Percentiles rank a stretch among this genome's conserved stretches.
phyloP scores from a whole-genome alignment of 176 grass and related monocot species.

The Oryza longistaminata region DNA sequence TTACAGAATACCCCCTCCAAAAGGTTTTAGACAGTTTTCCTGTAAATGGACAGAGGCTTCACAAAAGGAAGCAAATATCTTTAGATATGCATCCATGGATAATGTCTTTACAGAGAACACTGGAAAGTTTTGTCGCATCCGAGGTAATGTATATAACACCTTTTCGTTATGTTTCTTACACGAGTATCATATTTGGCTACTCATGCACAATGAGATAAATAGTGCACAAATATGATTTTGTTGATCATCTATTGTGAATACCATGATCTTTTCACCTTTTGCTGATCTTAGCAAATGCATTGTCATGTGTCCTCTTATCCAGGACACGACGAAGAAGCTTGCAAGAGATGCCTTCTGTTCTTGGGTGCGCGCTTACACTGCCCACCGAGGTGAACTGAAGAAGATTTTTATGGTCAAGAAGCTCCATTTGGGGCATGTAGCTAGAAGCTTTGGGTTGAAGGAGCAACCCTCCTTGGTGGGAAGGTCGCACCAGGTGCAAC shows the following conservation, averaged over 20 bases:
- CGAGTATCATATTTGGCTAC: constrained; percentile 15
- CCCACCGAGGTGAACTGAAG: constrained; percentile 90
- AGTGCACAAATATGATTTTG: background rate
- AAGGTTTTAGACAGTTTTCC: constrained; percentile 80
- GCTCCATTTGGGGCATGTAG: constrained; percentile 90
- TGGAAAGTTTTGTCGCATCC: constrained; percentile 68
- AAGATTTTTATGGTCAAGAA: constrained; percentile 95
- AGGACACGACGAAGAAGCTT: constrained; percentile 65
- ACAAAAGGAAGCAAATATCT: constrained; percentile 63
- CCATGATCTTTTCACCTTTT: background rate
- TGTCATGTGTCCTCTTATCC: constrained; percentile 7
- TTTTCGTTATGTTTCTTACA: background rate
- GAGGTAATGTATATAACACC: constrained; percentile 52
- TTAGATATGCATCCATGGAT: constrained; percentile 95
- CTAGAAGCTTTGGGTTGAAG: constrained; percentile 80
- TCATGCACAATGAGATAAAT: background rate
- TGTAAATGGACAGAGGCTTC: constrained; percentile 51
- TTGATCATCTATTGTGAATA: background rate
- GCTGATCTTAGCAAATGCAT: background rate
- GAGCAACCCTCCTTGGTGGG: constrained; percentile 80
- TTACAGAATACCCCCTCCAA: constrained; percentile 83
- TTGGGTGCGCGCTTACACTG: constrained; percentile 86
- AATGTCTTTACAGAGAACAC: constrained; percentile 66
- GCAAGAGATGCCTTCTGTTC: constrained; percentile 89
- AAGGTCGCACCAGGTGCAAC: constrained; percentile 64